Evolutionary conservation across 306 rosid species (phyloP).

Genomic region (barrel medic (Medicago truncatula)): MtrunA17r5.0-ANR NC_053045.1:62304001-62304500

Average conservation of each 20-base stretch:
- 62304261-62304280: too few species aligned
- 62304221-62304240: too few species aligned
- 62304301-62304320: too few species aligned
- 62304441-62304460: neutral
- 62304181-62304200: neutral
- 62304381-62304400: neutral
- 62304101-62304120: neutral
- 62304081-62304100: neutral
- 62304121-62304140: neutral
- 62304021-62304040: neutral
- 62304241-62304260: too few species aligned
- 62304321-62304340: too few species aligned
- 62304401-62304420: neutral
- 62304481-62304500: neutral
- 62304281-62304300: too few species aligned
- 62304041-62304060: neutral
- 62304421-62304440: neutral
- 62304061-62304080: neutral
- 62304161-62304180: neutral
- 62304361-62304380: too few species aligned
- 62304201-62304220: neutral
- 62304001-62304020: neutral
- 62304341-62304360: too few species aligned
- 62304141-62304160: constrained; percentile 5
- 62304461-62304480: neutral